Evolutionary conservation across 768 basidiomycete genomes (phyloP).

Genomic region (Coprinellus micaceus): DNA sequence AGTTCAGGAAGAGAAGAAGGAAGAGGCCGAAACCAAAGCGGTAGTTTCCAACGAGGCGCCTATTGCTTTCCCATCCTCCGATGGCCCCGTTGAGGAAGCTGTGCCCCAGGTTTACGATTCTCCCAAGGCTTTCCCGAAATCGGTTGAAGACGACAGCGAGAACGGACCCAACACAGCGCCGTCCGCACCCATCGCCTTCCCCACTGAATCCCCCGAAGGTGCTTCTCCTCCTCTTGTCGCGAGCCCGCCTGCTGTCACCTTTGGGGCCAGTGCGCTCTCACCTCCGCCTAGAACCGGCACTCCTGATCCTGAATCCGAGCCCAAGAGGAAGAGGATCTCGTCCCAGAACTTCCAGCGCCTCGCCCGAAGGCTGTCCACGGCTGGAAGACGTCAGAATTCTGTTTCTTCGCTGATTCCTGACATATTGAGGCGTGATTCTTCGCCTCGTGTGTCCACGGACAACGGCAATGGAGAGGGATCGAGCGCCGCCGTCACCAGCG

Average conservation of each 20-base stretch:
- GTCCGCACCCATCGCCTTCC: slow-evolving; percentile 30
- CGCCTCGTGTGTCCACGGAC: slow-evolving; percentile 43
- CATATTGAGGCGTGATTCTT: slow-evolving; percentile 48
- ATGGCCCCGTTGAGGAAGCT: slow-evolving; percentile 21
- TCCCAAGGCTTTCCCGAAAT: not conserved
- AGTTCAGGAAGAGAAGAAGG: slow-evolving; percentile 4
- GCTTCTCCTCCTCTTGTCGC: slow-evolving; percentile 10
- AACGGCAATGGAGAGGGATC: slow-evolving; percentile 43
- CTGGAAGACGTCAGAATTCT: slow-evolving; percentile 53
- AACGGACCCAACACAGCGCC: not conserved
- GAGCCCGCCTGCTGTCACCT: slow-evolving; percentile 52
- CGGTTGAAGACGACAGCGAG: not conserved
- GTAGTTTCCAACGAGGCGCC: slow-evolving; percentile 7
- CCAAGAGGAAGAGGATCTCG: slow-evolving; percentile 75
- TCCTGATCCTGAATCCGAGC: slow-evolving; percentile 70
- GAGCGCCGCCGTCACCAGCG: slow-evolving; percentile 33
- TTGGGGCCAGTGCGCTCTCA: slow-evolving; percentile 44
- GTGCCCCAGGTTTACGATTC: slow-evolving; percentile 22
- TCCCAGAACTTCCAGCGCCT: slow-evolving; percentile 85
- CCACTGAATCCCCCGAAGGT: slow-evolving; percentile 20
- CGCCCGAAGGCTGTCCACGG: slow-evolving; percentile 69
- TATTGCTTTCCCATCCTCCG: slow-evolving; percentile 28
- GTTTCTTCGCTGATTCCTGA: slow-evolving; percentile 49
- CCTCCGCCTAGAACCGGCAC: slow-evolving; percentile 69
- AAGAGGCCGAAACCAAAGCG: slow-evolving; percentile 3